A percentile compares a stretch with the other conserved stretches of the same genome.
Evolutionary conservation across 129 eudicot genomes (phyloP).

Genomic region (Smallanthus sonchifolius): DNA sequence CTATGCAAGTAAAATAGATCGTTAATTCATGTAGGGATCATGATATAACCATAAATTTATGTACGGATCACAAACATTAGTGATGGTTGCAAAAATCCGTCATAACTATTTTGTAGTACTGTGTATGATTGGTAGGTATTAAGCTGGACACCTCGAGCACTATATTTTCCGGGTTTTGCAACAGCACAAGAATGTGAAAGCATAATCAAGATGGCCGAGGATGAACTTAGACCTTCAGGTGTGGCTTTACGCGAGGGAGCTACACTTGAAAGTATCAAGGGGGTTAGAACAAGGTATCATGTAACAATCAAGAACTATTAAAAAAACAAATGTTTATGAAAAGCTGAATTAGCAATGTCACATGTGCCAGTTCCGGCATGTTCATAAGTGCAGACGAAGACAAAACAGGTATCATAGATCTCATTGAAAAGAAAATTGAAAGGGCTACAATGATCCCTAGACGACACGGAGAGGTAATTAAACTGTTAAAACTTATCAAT

Average conservation of each 20-base stretch:
- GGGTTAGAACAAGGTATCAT: conserved; percentile 75
- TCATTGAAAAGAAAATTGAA: conserved; percentile 76
- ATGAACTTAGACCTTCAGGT: conserved; percentile 59
- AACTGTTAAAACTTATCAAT: too few relatives aligned
- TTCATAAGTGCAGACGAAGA: conserved; percentile 82
- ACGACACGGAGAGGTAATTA: conserved; percentile 75
- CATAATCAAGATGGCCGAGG: conserved; percentile 65
- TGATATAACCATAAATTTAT: too few relatives aligned
- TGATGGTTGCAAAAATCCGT: too few relatives aligned
- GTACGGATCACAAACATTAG: too few relatives aligned
- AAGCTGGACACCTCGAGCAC: conserved; percentile 86
- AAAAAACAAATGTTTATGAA: background rate
- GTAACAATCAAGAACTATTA: background rate
- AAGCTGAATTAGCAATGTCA: background rate
- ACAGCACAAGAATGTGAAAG: conserved; percentile 61
- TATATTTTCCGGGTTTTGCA: conserved; percentile 80
- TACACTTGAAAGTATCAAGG: conserved; percentile 69
- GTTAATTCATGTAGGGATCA: too few relatives aligned
- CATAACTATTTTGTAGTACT: background rate
- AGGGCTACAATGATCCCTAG: conserved; percentile 85
- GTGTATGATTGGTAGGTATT: conserved; percentile 42
- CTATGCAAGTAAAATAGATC: too few relatives aligned
- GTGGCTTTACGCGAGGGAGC: conserved; percentile 87
- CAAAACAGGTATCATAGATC: conserved; percentile 73
- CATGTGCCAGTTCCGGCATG: conserved; percentile 77